Evolutionary conservation across 495 filamentous ascomycete genomes (phyloP).

Genomic region (Talaromyces stipitatus): DNA sequence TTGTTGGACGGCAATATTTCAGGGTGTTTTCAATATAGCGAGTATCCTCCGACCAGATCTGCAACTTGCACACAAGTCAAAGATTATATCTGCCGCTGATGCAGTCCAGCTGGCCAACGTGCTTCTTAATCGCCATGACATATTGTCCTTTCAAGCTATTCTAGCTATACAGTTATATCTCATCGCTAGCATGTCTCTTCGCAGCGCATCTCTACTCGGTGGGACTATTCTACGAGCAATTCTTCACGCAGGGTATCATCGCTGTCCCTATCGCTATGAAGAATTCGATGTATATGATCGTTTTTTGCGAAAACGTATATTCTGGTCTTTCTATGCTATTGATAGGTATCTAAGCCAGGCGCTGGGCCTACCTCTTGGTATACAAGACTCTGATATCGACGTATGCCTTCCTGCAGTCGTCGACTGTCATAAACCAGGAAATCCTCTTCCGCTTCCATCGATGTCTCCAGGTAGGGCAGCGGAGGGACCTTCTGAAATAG

Average conservation of each 20-base stretch:
- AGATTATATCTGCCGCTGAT: slow-evolving; percentile 20
- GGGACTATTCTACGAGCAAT: slow-evolving; percentile 32
- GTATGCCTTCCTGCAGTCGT: slow-evolving; percentile 26
- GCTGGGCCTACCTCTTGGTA: slow-evolving; percentile 35
- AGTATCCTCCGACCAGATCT: slow-evolving; percentile 21
- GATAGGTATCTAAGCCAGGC: slow-evolving; percentile 42
- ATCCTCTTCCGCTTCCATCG: not conserved
- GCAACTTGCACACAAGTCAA: slow-evolving; percentile 16
- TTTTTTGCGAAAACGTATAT: slow-evolving; percentile 36
- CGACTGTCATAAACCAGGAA: slow-evolving; percentile 21
- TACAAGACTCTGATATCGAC: slow-evolving; percentile 36
- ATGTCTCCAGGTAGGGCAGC: not conserved
- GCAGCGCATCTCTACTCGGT: slow-evolving; percentile 30
- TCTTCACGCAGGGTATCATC: slow-evolving; percentile 34
- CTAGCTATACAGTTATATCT: slow-evolving; percentile 31
- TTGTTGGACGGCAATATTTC: slow-evolving; percentile 33
- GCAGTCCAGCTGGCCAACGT: slow-evolving; percentile 21
- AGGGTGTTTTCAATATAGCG: slow-evolving; percentile 32
- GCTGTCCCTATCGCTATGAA: slow-evolving; percentile 35
- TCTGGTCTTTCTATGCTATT: slow-evolving; percentile 45
- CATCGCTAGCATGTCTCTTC: slow-evolving; percentile 31
- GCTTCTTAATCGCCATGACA: slow-evolving; percentile 26
- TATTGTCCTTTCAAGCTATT: slow-evolving; percentile 29
- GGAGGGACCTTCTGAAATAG: not conserved
- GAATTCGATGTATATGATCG: slow-evolving; percentile 33